Evolutionary conservation across 2,329 filamentous ascomycete genomes (phyloP), one percentile per base, ranked within the genome.

Genomic region (Ophiostoma montium): DNA sequence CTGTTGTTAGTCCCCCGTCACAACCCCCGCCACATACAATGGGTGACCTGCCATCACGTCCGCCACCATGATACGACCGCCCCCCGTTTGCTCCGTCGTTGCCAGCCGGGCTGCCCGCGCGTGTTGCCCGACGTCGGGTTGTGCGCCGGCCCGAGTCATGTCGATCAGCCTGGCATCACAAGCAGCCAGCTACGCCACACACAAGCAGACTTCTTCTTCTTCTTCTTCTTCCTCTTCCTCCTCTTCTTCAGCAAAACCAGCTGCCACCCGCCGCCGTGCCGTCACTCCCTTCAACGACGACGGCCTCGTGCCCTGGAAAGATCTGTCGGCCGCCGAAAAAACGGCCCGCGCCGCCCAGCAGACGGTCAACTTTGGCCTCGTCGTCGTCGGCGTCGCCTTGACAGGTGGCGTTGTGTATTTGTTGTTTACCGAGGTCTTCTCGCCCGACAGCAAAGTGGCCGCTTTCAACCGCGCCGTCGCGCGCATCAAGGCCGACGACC

Each of bases 391-490:
- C 23, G 66, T 89, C 11, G 74, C 80, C 32, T 70, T 90, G 57
- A 95, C 89, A 33, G 80, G 80, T 53, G 81, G 79, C n/a, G 83
- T 95, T 10, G 74, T 73, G 49, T 87, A 86, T 58, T 72, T 92
- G 46, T 71, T 94, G 19, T 94, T 84, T 65, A 75, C 77, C 4
- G 87, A 94, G 54, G 84, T 94, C 41, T 86, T 94, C 63, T 84
- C 84, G 4, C 75, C 84, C 18, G 83, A 89, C 60, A 92, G 86
- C 69, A 89, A 87, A 65, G 90, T 84, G 15, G 77, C 80, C 50
- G 80, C 92, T 62, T 95, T 94, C 72, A 94, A 94, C 67, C 82
- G 84, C 54, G 86, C 86, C 1, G 84, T 94, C 44, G 77, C 85
- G 59, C 79, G 80, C 53, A 80, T 96, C 61, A 86, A 82, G 62